Evolutionary conservation across 805 yeast species (phyloP), one percentile per base, ranked within the genome.

Genomic region (Saccharomycopsis sp.): DNA sequence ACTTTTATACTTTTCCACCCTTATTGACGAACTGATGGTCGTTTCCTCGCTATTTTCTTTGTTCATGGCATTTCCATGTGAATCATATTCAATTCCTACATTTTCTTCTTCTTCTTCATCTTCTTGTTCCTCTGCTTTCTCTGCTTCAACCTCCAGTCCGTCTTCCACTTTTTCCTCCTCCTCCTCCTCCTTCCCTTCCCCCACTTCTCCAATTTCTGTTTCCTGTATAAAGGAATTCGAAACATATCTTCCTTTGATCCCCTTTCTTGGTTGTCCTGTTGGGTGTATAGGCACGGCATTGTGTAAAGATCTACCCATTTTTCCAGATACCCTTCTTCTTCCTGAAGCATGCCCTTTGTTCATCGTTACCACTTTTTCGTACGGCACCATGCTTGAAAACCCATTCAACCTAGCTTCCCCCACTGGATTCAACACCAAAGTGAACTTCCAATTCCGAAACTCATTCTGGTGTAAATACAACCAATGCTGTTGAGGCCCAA

Each of bases 401-500:
- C 85, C 87, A n/a, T 83, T 84, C 42, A 82, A 75, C 31, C 70
- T 64, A 16, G 67, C 73, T 44, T 80, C 78, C 2, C 92, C 78
- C 22, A 71, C 59, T 43, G 72, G 70, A 46, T 86, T 86, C 26
- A 87, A 56, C 15, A 77, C 77, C 94, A 83, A 86, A 8, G 95
- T 86, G 53, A 79, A 84, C 59, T 86, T 74, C 97, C 97, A 92
- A 54, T 87, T 95, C 53, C 96, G 72, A 60, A 92, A 92, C 52
- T 87, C 95, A 59, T 86, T 80, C 61, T 92, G 97, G 58, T 92
- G 96, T 49, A 92, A 70, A 57, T 92, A 92, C 45, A 92, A 68
- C 98, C 98, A 92, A 63, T 92, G 98, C 58, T 92, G 98, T 61
- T 92, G 98, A 2, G 98, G 98, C 0, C 98, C 98, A 21, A 92